Conservation (phyloP, 805 yeast genomes). For the Schwanniomyces occidentalis region DNA sequence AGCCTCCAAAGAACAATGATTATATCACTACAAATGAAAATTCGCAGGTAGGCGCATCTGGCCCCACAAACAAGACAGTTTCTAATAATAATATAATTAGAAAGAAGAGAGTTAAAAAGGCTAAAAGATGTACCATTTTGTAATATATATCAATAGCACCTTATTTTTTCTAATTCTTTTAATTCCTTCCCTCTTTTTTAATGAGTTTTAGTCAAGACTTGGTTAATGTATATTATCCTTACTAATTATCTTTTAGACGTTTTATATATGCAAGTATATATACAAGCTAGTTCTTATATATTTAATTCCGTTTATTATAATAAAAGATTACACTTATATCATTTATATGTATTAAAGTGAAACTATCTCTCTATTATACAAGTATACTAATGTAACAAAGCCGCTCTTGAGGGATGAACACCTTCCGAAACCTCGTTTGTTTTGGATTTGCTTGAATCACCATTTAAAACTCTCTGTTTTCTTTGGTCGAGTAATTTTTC, state of each 20-base stretch:
- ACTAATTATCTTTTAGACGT: too few species aligned
- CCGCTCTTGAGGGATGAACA: conserved; percentile 71
- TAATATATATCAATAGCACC: too few species aligned
- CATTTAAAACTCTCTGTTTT: conserved; percentile 47
- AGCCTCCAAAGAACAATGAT: conserved; percentile 40
- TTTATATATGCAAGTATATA: too few species aligned
- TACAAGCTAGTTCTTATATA: too few species aligned
- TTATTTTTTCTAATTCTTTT: too few species aligned
- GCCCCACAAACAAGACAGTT: conserved; percentile 6
- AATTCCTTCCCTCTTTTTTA: too few species aligned
- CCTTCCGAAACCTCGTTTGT: conserved; percentile 9
- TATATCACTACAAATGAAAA: conserved; percentile 11
- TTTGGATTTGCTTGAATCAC: conserved; percentile 14
- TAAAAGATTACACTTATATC: too few species aligned
- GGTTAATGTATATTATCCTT: too few species aligned
- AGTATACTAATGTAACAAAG: conserved; percentile 42
- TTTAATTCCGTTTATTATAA: too few species aligned
- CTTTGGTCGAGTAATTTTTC: conserved; percentile 72
- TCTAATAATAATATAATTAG: conserved; percentile 10
- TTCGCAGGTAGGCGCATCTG: conserved; percentile 1
- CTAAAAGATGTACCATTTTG: conserved; percentile 42
- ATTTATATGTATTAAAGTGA: not conserved
- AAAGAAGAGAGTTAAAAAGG: conserved; percentile 31
- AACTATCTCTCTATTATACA: too few species aligned
- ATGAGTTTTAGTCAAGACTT: too few species aligned